Evolutionary conservation across 1,284 basidiomycete genomes (phyloP), one percentile per base, ranked within the genome.

Genomic region (Ganoderma multipileum): DNA sequence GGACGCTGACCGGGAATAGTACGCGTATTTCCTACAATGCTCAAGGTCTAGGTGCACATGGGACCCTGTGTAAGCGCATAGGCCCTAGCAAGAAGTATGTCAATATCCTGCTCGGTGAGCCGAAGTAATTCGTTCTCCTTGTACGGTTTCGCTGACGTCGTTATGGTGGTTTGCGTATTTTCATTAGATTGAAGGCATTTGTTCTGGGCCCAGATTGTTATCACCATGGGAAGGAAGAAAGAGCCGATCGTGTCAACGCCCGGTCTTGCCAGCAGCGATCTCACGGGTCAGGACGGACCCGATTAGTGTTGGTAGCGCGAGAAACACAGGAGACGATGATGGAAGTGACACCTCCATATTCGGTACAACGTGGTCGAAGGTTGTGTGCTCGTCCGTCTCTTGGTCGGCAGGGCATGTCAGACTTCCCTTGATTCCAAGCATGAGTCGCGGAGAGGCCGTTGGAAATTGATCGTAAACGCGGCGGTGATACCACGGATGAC

Each of bases 401-500:
- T 55, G 28, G 30, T 18, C 16, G 52, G 18, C 28, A 50, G 52
- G 26, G 14, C 52, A 30, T 55, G 52, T 58, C 55, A 58, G 33
- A 23, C 36, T 26, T 39, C 23, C 58, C 36, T 39, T 11, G 36
- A 28, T 50, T n/a, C 47, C 47, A 14, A 50, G 23, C 47, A 50
- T 50, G 47, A 50, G 23, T 50, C 47, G 47, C 23, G 47, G 47
- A 50, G 47, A 50, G 47, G 47, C 23, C 47, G 47, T 50, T 50
- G 47, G 47, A 50, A 50, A 50, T 50, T 50, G 47, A 50, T 50
- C 47, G 47, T 50, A 26, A 26, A 50, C 47, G 47, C 47, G 47
- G 23, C 47, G 47, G 23, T 33, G 36, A 36, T 58, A 58, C 57
- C 57, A 36, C 58, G 38, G 38, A 60, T 60, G 58, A 60, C 58